phyloP scores from a whole-genome alignment of 805 yeast genomes.

The Suhomyces sp. region DNA sequence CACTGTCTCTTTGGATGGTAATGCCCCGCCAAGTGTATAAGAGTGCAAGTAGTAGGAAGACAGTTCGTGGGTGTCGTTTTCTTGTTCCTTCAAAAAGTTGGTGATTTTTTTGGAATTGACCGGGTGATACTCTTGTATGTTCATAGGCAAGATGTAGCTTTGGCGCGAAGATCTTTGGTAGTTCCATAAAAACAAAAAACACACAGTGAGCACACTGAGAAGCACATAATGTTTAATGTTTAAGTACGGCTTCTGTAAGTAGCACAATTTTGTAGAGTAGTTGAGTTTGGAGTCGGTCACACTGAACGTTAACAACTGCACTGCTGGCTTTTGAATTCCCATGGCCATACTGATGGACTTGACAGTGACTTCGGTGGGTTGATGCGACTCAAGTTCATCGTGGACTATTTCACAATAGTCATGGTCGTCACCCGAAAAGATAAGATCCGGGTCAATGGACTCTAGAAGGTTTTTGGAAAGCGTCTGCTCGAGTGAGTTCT shows the following conservation, averaged over 20 bases:
- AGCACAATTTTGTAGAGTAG: slow-evolving; percentile 43
- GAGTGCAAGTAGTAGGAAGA: slow-evolving; percentile 9
- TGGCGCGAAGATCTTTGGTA: slow-evolving; percentile 24
- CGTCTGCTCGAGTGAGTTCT: slow-evolving; percentile 18
- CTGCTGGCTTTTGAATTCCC: slow-evolving; percentile 64
- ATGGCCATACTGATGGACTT: slow-evolving; percentile 91
- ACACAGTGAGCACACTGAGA: slow-evolving; percentile 32
- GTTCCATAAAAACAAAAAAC: slow-evolving; percentile 28
- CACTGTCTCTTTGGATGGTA: background rate
- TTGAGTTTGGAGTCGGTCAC: slow-evolving; percentile 7
- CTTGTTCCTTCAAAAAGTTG: slow-evolving; percentile 31
- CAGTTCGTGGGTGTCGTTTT: background rate
- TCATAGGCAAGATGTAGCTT: slow-evolving; percentile 27
- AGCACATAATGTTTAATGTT: slow-evolving; percentile 38
- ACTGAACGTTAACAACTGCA: slow-evolving; percentile 33
- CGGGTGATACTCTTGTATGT: slow-evolving; percentile 11
- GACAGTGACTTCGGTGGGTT: slow-evolving; percentile 66
- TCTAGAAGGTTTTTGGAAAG: slow-evolving; percentile 15
- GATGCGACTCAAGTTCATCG: slow-evolving; percentile 11
- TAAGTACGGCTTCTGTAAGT: slow-evolving; percentile 45
- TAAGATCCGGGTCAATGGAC: slow-evolving; percentile 16
- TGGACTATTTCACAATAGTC: slow-evolving; percentile 86
- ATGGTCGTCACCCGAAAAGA: slow-evolving; percentile 39
- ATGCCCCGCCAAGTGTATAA: slow-evolving; percentile 1
- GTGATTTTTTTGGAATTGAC: slow-evolving; percentile 24